phyloP scores from a whole-genome alignment of 2,329 filamentous ascomycete genomes.

The Dryadomyces sulphureus region DNA sequence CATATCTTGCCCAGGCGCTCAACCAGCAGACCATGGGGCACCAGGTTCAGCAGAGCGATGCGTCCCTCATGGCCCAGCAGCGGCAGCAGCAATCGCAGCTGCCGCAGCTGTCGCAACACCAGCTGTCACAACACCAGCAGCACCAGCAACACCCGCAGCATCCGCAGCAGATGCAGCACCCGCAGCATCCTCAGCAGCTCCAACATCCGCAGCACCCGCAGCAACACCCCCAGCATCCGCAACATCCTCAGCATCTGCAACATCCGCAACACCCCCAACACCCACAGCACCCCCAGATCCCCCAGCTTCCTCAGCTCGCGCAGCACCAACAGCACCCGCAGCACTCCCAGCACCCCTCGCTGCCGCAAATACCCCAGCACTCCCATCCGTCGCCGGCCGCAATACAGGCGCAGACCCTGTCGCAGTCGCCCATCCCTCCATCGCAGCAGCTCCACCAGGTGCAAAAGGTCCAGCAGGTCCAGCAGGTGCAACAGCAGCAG shows the following conservation, averaged over 20 bases:
- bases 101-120: constrained; percentile 2
- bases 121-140: constrained; percentile 12
- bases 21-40: constrained; percentile 19
- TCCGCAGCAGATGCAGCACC: constrained; percentile 11
- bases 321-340: constrained; percentile 1
- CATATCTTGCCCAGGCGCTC: constrained; percentile 21
- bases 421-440: constrained; percentile 25
- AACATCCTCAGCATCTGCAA: constrained; percentile 7
- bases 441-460: constrained; percentile 27
- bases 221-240: not conserved
- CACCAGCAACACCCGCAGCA: constrained; percentile 8
- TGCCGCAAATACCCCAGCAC: constrained; percentile 14
- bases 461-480: constrained; percentile 5
- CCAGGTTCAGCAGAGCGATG: constrained; percentile 16
- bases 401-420: constrained; percentile 29
- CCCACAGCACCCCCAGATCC: constrained; percentile 1
- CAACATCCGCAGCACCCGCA: constrained; percentile 5
- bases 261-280: constrained; percentile 4
- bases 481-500: constrained; percentile 9
- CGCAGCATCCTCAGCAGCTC: constrained; percentile 4
- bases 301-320: not conserved
- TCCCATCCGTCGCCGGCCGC: constrained; percentile 17
- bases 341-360: constrained; percentile 5
- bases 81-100: constrained; percentile 8
- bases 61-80: constrained; percentile 17